Evolutionary conservation across 345 rosid species (phyloP), one percentile per base, ranked within the genome.

Genomic region (Brassica rapa): DNA sequence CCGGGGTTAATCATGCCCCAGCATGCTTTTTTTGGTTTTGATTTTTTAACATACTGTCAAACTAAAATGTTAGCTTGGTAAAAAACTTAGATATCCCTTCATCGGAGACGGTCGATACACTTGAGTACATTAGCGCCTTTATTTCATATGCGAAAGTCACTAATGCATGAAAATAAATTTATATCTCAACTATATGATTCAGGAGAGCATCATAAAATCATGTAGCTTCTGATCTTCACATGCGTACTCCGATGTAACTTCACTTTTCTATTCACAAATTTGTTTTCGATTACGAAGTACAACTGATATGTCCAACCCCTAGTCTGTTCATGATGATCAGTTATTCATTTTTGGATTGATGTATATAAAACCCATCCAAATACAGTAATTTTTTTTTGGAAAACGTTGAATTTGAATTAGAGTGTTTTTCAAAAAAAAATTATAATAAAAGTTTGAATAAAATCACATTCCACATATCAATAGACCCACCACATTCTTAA

Each of bases 261-360:
- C 73, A 68, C 61, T 59, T 67, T 68, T 4, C 78, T 73, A 30
- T 79, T 68, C 68, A 35, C n/a, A 62, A 15, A 37, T 59, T 62
- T 24, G 35, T 27, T 57, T 49, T n/a, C 1, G 3, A 12, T 16
- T 70, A 63, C 3, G 8, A 33, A 46, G 68, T 73, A 67, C 82
- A 79, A 79, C 78, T 73, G 49, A 32, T 32, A 19, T 73, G 78
- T 67, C 74, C 46, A 73, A 53, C 62, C 78, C 6, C 6, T 51
- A 53, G 51, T 3, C 77, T 56, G 24, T 66, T 43, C 62, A 23
- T 78, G n/a, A 39, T 77, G 10, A 56, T 77, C 29, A 70, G 35
- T 63, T 56, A 65, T 39, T 59, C 53, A 14, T 3, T 76, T 68
- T 37, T 37, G 41, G 41, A 37, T 37, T 37, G 41, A 37, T 53